A percentile compares a stretch with the other conserved stretches of the same genome.
phyloP scores from a whole-genome alignment of 345 rosid species.

The Erucastrum elatum region DNA sequence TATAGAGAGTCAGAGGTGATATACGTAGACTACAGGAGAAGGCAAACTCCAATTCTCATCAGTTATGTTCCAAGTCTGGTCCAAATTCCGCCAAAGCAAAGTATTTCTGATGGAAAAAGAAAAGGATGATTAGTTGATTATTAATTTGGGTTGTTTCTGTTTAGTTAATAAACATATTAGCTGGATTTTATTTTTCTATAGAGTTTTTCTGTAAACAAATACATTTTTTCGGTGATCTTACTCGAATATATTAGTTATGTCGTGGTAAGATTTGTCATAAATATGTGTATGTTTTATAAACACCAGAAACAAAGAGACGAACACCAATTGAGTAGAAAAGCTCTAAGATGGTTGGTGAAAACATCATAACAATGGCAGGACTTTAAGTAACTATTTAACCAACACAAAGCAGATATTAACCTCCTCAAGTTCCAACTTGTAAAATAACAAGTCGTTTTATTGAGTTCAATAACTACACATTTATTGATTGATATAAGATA shows the following conservation, averaged over 20 bases:
- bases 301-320: no score
- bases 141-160: background rate
- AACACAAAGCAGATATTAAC: no score
- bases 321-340: no score
- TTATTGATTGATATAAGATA: background rate
- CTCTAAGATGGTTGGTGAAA: no score
- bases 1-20: background rate
- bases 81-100: background rate
- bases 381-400: no score
- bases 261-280: background rate
- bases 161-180: background rate
- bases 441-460: no score
- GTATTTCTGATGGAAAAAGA: background rate
- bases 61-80: background rate
- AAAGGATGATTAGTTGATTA: background rate
- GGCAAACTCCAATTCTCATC: background rate
- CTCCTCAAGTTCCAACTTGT: background rate
- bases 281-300: no score
- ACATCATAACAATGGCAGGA: no score
- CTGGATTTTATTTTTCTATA: no score
- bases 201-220: background rate
- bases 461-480: background rate
- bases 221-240: background rate
- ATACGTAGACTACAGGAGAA: background rate
- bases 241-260: no score